Evolutionary conservation across 192 early-diverging fungal species (phyloP), one percentile per base, ranked within the genome.

Genomic region (Umbelopsis ramanniana): DNA sequence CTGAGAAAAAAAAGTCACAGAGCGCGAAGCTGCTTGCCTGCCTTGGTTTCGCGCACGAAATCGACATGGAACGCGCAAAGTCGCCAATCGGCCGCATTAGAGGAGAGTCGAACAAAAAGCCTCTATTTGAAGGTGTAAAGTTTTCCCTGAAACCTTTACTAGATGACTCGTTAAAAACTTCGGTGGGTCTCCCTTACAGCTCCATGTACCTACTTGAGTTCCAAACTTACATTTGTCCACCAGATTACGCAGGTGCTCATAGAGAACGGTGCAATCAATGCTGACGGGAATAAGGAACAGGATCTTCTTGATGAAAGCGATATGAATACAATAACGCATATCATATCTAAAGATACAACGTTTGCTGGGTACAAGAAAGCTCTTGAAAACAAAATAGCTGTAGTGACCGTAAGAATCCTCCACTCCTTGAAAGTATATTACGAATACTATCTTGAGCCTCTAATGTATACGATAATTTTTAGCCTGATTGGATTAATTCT

Each of bases 11-110:
- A 15, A 11, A 63, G 57, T 63, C 57, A 63, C 57, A 63, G 33
- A 12, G 26, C 57, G 57, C 57, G 11, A 29, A 37, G 29, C 17
- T 29, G 23, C 26, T 29, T 63, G 29, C 26, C 29, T 29, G 29
- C 29, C 29, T 35, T 17, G 26, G 26, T 35, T 63, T 35, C 57
- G 57, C 57, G 57, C 17, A 63, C 48, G 48, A 35, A 29, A 63
- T 63, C 29, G 57, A 6, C 57, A 38, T 63, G 57, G 29, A 63
- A 63, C 57, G 57, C 57, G 57, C 57, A 35, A 22, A 63, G 57
- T 63, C 57, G 14, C 33, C 33, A 9, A 63, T 63, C 33, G 57
- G 57, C 57, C 57, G 57, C 4, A 35, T 33, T 12, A 63, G 57
- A 63, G 57, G 57, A 12, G 57, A 63, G 17, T 19, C 57, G 3